Evolutionary conservation across 2,329 filamentous ascomycete genomes (phyloP), one percentile per base, ranked within the genome.

Genomic region (Monilinia vaccinii-corymbosi): DNA sequence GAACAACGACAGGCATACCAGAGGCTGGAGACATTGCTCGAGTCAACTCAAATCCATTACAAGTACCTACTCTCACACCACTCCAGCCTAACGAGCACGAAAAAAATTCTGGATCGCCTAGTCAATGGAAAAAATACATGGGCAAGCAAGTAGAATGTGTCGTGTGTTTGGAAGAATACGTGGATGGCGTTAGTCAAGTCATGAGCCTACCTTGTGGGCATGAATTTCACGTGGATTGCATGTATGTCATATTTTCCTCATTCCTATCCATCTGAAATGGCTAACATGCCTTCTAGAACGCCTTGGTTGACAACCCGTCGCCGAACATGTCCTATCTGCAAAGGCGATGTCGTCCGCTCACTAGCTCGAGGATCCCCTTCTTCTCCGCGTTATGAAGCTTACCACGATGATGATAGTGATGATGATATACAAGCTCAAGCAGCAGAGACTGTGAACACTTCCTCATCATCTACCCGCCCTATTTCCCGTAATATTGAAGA

Each of bases 151-250:
- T 91, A 10, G 94, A 99, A 73, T 99, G 94, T 71, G 93, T 97
- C 14, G 93, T 99, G 2, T 99, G 94, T 69, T 77, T 99, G 38
- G 94, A 99, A 71, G 94, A 99, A 72, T 99, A 97, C 70, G 80
- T 96, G 25, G 92, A 97, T 73, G 94, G 94, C 44, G 86, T 97
- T 68, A 96, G 91, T 72, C 84, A 85, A 70, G 93, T 99, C 44
- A 99, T 99, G 94, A 95, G 91, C 71, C 76, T 99, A 61, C 94
- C 94, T 10, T 99, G 94, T 74, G 94, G 94, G 40, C 94, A 99
- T 73, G 94, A 99, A 71, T 99, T 97, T 74, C 94, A 99, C 73
- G 93, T 81, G 32, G 91, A 96, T 72, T 99, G 94, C 91, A 97
- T 99, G 91, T 96, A 77, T 87, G 91, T 88, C 51, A 60, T 56